Conservation (phyloP, 2,329 filamentous ascomycete genomes). For the Aspergillus felis region DNA sequence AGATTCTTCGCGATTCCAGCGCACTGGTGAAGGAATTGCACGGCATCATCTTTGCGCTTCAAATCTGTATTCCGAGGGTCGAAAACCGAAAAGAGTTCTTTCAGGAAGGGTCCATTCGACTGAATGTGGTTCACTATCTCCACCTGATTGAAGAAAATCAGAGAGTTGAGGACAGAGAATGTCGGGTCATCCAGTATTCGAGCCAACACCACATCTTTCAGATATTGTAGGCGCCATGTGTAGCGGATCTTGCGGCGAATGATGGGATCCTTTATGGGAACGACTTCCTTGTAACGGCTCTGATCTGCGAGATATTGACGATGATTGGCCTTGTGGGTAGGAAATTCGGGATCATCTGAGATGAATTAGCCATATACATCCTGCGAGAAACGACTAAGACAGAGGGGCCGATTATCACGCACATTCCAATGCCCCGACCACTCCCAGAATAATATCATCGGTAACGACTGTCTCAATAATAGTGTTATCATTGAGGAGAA, state of each 20-base stretch:
- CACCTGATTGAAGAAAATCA: conserved; percentile 99
- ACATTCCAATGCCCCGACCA: conserved; percentile 92
- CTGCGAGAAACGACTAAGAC: not conserved
- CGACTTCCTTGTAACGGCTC: conserved; percentile 92
- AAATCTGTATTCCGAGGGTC: conserved; percentile 59
- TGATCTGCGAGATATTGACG: conserved; percentile 86
- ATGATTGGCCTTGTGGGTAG: conserved; percentile 95
- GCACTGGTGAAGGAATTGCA: conserved; percentile 95
- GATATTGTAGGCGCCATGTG: conserved; percentile 91
- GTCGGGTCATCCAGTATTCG: conserved; percentile 96
- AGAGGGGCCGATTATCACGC: conserved; percentile 22
- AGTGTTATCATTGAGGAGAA: conserved; percentile 87
- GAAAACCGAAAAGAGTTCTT: conserved; percentile 86
- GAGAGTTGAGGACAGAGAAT: conserved; percentile 92
- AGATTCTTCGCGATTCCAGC: conserved; percentile 92
- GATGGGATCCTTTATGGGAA: conserved; percentile 76
- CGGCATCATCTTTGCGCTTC: conserved; percentile 83
- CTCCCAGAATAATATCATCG: conserved; percentile 82
- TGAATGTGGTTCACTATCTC: conserved; percentile 97
- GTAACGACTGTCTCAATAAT: conserved; percentile 94
- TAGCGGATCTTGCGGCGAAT: conserved; percentile 91
- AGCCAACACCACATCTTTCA: conserved; percentile 97
- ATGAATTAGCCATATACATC: conserved; percentile 26
- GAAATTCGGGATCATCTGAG: conserved; percentile 88
- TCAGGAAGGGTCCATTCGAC: conserved; percentile 70